A percentile compares a stretch with the other conserved stretches of the same genome.
phyloP scores from a whole-genome alignment of 2,329 filamentous ascomycete species.

The Stagonosporopsis cucurbitacearum region DNA sequence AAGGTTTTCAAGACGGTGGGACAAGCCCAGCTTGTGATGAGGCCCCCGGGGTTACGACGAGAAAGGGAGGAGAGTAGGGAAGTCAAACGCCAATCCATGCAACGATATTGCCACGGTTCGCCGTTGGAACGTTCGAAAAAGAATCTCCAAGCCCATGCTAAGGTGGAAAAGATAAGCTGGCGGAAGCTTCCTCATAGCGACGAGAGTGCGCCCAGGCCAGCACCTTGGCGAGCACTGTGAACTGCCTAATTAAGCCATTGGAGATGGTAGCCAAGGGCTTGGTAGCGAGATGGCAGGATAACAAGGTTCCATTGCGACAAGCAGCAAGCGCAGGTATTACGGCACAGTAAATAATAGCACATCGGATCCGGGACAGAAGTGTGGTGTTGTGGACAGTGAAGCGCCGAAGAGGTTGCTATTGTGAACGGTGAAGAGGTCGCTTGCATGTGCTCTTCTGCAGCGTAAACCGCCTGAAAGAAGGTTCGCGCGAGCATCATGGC shows the following conservation, averaged over 20 bases:
- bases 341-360: constrained; percentile 16
- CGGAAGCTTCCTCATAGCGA: constrained; percentile 20
- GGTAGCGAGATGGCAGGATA: constrained; percentile 20
- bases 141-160: constrained; percentile 31
- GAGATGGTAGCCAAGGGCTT: constrained; percentile 29
- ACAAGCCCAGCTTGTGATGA: constrained; percentile 18
- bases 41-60: constrained; percentile 23
- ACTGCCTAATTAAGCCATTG: constrained; percentile 17
- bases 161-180: constrained; percentile 29
- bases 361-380: not conserved
- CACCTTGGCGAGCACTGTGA: constrained; percentile 4
- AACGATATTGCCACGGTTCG: constrained; percentile 14
- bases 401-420: no score
- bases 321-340: constrained; percentile 9
- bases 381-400: not conserved
- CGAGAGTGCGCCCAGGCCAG: constrained; percentile 17
- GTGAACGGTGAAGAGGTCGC: not conserved
- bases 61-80: constrained; percentile 29
- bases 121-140: constrained; percentile 28
- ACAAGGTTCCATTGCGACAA: constrained; percentile 21
- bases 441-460: not conserved
- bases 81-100: constrained; percentile 22
- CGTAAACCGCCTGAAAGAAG: not conserved
- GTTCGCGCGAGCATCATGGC: not conserved
- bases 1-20: constrained; percentile 29